Evolutionary conservation across 2,329 filamentous ascomycete species (phyloP).

Genomic region (Colletotrichum coccodes): DNA sequence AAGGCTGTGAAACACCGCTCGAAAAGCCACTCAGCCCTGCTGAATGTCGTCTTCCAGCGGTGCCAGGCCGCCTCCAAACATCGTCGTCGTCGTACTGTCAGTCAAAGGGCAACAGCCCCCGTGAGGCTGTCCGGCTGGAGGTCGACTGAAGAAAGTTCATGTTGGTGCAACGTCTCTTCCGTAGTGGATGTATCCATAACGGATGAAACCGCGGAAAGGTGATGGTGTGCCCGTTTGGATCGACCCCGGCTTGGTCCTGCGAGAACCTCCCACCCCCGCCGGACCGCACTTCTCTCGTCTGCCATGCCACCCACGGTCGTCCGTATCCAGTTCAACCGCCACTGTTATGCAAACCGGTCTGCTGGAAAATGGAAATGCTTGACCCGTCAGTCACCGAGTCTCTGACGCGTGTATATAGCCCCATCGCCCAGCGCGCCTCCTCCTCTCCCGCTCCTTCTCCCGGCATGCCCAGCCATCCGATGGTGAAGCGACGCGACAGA

Average conservation of each 20-base stretch:
- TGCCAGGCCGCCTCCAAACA: background rate
- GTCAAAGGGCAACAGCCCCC: background rate
- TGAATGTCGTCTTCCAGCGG: background rate
- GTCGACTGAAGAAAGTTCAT: constrained; percentile 19
- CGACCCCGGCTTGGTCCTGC: constrained; percentile 21
- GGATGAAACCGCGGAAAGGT: constrained; percentile 31
- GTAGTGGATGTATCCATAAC: constrained; percentile 29
- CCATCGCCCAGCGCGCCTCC: constrained; percentile 13
- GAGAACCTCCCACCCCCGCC: constrained; percentile 16
- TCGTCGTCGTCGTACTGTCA: background rate
- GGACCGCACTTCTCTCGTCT: constrained; percentile 13
- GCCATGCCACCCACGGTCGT: background rate
- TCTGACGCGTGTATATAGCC: constrained; percentile 30
- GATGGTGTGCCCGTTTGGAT: constrained; percentile 29
- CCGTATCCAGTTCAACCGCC: constrained; percentile 4
- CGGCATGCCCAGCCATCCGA: constrained; percentile 26
- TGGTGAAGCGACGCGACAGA: constrained; percentile 18
- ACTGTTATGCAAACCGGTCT: constrained; percentile 4
- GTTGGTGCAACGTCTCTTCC: constrained; percentile 33
- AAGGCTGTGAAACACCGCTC: too few relatives aligned
- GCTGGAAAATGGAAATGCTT: constrained; percentile 16
- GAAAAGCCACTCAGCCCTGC: background rate
- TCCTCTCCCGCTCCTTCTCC: constrained; percentile 1
- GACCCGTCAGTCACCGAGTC: background rate
- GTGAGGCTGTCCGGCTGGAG: background rate